phyloP scores from a whole-genome alignment of 768 basidiomycete genomes.

The Jaapia argillacea region DNA sequence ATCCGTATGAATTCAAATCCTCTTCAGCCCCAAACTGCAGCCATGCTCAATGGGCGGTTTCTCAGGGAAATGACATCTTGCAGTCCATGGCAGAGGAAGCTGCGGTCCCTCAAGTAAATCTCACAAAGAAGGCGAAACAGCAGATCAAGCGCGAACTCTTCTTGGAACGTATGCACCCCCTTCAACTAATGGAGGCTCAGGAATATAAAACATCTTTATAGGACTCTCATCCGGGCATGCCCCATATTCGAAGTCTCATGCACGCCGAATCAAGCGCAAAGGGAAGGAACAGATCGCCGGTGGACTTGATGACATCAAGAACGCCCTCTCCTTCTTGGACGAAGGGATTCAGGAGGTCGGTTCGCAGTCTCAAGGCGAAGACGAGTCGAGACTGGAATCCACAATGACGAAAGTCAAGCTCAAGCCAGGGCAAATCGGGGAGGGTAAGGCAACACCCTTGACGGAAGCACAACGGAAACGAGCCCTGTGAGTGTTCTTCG shows the following conservation, averaged over 20 bases:
- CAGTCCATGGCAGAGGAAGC: conserved; percentile 18
- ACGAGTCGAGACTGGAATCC: conserved; percentile 1
- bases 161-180: conserved; percentile 40
- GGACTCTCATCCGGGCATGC: conserved; percentile 37
- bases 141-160: conserved; percentile 59
- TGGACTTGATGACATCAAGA: conserved; percentile 25
- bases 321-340: conserved; percentile 46
- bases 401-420: conserved; percentile 8
- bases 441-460: conserved; percentile 49
- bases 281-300: conserved; percentile 33
- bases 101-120: conserved; percentile 5
- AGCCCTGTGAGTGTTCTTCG: conserved; percentile 43
- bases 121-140: conserved; percentile 61
- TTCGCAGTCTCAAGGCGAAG: conserved; percentile 7
- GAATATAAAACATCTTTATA: too few species aligned
- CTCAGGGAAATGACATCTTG: conserved; percentile 36
- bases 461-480: conserved; percentile 56
- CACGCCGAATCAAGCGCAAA: conserved; percentile 60
- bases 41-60: too few species aligned
- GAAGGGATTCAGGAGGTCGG: conserved; percentile 15
- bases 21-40: too few species aligned
- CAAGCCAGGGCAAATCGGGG: conserved; percentile 51
- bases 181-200: too few species aligned
- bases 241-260: conserved; percentile 66
- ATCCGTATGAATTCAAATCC: conserved; percentile 31